Conservation (phyloP, 1,139 yeast genomes). For the Hyphopichia burtonii region DNA sequence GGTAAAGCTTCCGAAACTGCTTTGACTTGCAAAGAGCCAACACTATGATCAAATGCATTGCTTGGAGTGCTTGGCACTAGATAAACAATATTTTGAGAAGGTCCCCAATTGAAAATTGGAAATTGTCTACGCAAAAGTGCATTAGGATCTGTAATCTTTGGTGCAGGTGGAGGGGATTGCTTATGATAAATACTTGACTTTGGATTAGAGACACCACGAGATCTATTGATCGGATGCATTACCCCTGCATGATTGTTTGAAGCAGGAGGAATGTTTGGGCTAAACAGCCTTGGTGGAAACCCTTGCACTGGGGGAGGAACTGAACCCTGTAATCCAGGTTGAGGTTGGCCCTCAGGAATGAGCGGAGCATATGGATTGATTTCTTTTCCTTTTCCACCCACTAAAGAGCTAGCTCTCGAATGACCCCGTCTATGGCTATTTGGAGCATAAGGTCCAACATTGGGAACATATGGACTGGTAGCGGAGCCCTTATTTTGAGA, state of each 20-base stretch:
- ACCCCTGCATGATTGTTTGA: neutral
- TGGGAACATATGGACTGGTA: conserved; percentile 46
- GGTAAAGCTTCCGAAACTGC: conserved; percentile 17
- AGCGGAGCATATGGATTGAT: conserved; percentile 47
- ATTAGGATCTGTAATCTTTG: conserved; percentile 33
- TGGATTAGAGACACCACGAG: conserved; percentile 30
- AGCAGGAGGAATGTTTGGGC: conserved; percentile 8
- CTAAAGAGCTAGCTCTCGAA: conserved; percentile 43
- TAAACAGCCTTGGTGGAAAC: conserved; percentile 4
- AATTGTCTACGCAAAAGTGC: conserved; percentile 57
- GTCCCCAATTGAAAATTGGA: conserved; percentile 76
- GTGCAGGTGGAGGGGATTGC: conserved; percentile 12
- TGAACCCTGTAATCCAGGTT: neutral
- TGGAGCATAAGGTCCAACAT: conserved; percentile 50
- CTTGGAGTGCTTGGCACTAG: conserved; percentile 27
- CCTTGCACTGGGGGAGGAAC: conserved; percentile 3
- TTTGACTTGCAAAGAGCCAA: conserved; percentile 16
- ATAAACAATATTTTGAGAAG: conserved; percentile 28
- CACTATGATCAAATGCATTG: conserved; percentile 11
- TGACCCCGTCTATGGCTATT: conserved; percentile 34
- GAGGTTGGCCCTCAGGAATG: neutral
- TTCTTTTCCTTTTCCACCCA: conserved; percentile 44
- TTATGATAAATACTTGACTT: conserved; percentile 24
- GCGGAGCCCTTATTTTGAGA: conserved; percentile 17
- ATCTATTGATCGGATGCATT: conserved; percentile 9